Evolutionary conservation across 371 early-diverging fungal genomes (phyloP), one percentile per base, ranked within the genome.

Genomic region (Blastocladiella emersonii): DNA sequence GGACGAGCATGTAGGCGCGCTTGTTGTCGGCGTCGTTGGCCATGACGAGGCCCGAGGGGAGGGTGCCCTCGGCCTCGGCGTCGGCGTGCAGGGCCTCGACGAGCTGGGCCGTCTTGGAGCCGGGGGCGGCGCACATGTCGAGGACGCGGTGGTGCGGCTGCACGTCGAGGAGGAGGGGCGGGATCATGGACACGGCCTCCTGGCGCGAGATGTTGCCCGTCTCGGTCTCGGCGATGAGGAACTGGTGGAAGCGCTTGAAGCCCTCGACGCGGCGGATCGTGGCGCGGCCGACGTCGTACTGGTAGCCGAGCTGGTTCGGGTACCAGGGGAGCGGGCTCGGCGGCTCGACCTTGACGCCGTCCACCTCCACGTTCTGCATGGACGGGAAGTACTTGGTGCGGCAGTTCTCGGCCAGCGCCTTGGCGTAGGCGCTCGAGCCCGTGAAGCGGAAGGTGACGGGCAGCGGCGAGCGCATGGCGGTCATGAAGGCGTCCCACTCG

Each of bases 141-240:
- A 92, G 75, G 63, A 95, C 95, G 66, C 73, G 78, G 70, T 96
- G 93, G 64, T 90, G 78, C 23, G 93, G 86, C 69, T 92, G 73
- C n/a, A 98, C 87, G 66, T 95, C 92, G 72, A 99, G 79, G 25
- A 98, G 73, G 65, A 93, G 74, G 32, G 92, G 91, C 30, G 99
- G 99, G 61, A 99, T 89, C 99, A 99, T 98, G 74, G 91, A 91
- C 55, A 99, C 99, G 17, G 90, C 89, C 69, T 99, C 99, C 76
- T 99, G 99, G 55, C 98, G 80, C 70, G 90, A 91, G 62, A 98
- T 87, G 71, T 93, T 91, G 64, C 99, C 98, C 7, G 89, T 85
- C 74, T 95, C 94, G 6, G 94, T 92, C 70, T 95, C 95, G 10
- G 93, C 79, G 51, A 95, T 93, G 67, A 98, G 79, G 73, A 93